A percentile compares a stretch with the other conserved stretches of the same genome.
Evolutionary conservation across 1,139 yeast genomes (phyloP).

Genomic region (Yamadazyma conglobata): DNA sequence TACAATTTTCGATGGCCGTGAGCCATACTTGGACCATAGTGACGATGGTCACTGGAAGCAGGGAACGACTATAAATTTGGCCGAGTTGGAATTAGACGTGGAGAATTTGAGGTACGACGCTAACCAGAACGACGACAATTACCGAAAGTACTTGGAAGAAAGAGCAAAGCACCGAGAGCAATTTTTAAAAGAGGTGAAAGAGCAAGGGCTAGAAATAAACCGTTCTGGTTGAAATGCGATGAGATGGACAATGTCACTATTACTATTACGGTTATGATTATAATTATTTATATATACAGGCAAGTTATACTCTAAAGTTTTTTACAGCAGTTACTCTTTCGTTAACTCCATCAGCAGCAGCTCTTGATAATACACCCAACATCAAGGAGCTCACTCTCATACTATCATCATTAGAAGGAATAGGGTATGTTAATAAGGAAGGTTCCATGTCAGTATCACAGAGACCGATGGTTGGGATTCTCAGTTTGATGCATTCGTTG

Average conservation of each 20-base stretch:
- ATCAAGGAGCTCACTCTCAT: constrained; percentile 74
- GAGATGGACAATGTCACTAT: too few species aligned
- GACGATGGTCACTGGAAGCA: too few species aligned
- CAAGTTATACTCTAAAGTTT: constrained; percentile 4
- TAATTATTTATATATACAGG: too few species aligned
- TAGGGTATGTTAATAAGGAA: constrained; percentile 82
- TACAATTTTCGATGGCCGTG: constrained; percentile 5
- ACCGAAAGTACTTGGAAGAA: constrained; percentile 13
- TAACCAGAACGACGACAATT: constrained; percentile 3
- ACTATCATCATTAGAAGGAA: constrained; percentile 96
- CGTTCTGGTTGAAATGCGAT: too few species aligned
- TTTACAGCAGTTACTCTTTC: constrained; percentile 47
- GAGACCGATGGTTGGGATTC: constrained; percentile 91
- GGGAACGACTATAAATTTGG: constrained; percentile 1
- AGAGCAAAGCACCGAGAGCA: constrained; percentile 20
- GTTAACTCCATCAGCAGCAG: constrained; percentile 75
- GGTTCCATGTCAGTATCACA: constrained; percentile 95
- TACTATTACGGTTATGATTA: too few species aligned
- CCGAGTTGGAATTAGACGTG: constrained; percentile 12
- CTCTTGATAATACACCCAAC: constrained; percentile 77
- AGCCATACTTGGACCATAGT: constrained; percentile 1
- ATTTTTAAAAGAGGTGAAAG: constrained; percentile 23
- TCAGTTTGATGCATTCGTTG: constrained; percentile 73
- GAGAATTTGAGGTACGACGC: constrained; percentile 10
- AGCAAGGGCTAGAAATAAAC: constrained; percentile 16